phyloP scores from a whole-genome alignment of 331 rosid species.

The Telfairia occidentalis region DNA sequence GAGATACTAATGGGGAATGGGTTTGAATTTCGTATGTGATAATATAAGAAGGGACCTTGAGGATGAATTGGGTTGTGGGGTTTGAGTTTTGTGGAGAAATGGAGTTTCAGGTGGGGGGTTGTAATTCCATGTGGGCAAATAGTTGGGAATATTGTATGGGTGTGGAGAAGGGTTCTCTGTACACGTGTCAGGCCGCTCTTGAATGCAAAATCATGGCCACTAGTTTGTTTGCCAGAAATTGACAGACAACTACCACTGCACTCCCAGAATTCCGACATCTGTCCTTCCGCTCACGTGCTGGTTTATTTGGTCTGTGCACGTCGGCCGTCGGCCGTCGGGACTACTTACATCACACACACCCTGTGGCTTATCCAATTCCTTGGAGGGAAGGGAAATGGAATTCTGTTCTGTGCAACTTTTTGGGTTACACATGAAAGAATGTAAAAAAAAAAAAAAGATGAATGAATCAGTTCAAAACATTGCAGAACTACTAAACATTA shows the following conservation, averaged over 20 bases:
- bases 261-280: background rate
- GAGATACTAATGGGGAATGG: background rate
- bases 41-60: background rate
- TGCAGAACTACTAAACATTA: background rate
- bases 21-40: background rate
- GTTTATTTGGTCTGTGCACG: background rate
- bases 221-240: constrained; percentile 4
- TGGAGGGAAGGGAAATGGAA: constrained; percentile 6
- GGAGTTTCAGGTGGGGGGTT: background rate
- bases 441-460: background rate
- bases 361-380: constrained; percentile 1
- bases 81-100: background rate
- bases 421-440: background rate
- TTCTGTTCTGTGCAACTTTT: background rate
- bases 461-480: background rate
- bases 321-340: background rate
- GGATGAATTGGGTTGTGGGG: background rate
- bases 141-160: background rate
- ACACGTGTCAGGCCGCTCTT: background rate
- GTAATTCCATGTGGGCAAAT: background rate
- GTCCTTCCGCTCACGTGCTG: constrained; percentile 4
- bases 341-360: background rate
- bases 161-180: background rate
- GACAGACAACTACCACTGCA: background rate
- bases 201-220: constrained; percentile 2